phyloP scores from a whole-genome alignment of 768 basidiomycete genomes.

The Astraeus odoratus region DNA sequence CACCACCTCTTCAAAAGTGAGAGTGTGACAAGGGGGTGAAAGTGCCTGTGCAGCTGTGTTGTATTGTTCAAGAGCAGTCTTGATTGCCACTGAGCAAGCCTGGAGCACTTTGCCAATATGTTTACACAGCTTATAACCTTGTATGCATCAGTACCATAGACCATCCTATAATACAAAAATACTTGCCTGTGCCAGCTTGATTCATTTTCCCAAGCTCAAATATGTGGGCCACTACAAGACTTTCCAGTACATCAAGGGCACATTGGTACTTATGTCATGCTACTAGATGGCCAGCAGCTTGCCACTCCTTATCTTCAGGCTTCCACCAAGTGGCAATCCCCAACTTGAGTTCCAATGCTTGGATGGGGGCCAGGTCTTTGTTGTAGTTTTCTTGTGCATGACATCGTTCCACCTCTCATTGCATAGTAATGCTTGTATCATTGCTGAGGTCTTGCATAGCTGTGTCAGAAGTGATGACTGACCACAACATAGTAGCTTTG shows the following conservation, averaged over 20 bases:
- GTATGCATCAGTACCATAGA: neutral
- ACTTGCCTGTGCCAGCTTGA: conserved; percentile 7
- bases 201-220: conserved; percentile 25
- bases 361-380: conserved; percentile 6
- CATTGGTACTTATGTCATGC: neutral
- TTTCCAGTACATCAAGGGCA: conserved; percentile 21
- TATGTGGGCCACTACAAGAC: conserved; percentile 23
- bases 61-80: conserved; percentile 8
- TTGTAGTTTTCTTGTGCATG: conserved; percentile 7
- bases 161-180: neutral
- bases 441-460: neutral
- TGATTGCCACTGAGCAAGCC: conserved; percentile 6
- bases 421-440: neutral
- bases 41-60: neutral
- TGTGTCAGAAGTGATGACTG: neutral
- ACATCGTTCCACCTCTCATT: conserved; percentile 2
- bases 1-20: conserved; percentile 14
- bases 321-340: conserved; percentile 11
- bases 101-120: conserved; percentile 6
- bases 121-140: conserved; percentile 4
- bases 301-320: conserved; percentile 1
- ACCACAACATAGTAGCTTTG: neutral
- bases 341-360: conserved; percentile 17
- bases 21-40: neutral
- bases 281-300: neutral